Evolutionary conservation across 2,329 filamentous ascomycete species (phyloP).

Genomic region (Phyllosticta paracitricarpa): DNA sequence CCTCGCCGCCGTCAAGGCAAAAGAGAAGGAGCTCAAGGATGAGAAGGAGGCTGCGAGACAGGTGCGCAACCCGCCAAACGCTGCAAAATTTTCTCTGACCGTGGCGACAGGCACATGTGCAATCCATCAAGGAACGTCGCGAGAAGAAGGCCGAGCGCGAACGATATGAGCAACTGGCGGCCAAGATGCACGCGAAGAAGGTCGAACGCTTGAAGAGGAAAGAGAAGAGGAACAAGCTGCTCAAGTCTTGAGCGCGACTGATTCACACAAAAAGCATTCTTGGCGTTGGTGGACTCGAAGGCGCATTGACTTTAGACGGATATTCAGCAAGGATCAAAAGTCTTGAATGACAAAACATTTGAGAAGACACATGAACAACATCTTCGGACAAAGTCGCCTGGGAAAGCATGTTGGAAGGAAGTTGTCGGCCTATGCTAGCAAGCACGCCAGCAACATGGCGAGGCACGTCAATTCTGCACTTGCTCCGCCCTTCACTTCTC

Average conservation of each 20-base stretch:
- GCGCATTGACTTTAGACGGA: neutral
- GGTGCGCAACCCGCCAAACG: conserved; percentile 40
- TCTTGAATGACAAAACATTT: neutral
- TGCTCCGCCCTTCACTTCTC: neutral
- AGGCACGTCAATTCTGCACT: neutral
- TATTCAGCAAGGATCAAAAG: neutral
- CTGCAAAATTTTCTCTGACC: neutral
- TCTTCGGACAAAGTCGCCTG: neutral
- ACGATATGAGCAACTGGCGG: conserved; percentile 84
- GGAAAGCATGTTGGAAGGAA: neutral
- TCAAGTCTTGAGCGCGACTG: conserved; percentile 34
- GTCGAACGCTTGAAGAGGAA: conserved; percentile 87
- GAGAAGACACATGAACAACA: neutral
- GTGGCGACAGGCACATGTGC: conserved; percentile 54
- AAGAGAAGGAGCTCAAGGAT: conserved; percentile 90
- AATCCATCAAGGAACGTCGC: conserved; percentile 74
- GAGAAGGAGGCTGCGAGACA: conserved; percentile 86
- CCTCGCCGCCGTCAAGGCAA: conserved; percentile 71
- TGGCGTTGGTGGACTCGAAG: neutral
- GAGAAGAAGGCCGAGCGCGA: conserved; percentile 88
- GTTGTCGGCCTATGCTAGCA: neutral
- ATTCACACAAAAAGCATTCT: neutral
- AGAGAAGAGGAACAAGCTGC: conserved; percentile 89
- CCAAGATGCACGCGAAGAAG: conserved; percentile 95
- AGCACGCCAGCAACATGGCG: neutral